Percentiles rank a stretch among this genome's conserved stretches.
phyloP scores from a whole-genome alignment of 1,284 basidiomycete genomes.

The Termitomyces sp. region DNA sequence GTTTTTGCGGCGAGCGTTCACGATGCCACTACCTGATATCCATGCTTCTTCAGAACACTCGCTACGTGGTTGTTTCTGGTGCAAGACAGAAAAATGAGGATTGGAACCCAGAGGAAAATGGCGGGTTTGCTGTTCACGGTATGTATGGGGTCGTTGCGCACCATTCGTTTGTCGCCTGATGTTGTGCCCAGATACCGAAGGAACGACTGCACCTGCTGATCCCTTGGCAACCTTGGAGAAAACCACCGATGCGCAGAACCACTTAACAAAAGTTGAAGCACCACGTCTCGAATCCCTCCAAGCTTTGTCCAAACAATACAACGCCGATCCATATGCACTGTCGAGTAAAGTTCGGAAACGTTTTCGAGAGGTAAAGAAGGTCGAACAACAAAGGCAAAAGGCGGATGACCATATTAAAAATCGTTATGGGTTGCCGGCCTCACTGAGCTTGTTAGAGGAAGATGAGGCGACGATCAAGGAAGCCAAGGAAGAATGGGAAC shows the following conservation, averaged over 20 bases:
- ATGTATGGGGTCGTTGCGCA: slow-evolving; percentile 19
- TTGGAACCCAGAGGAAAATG: slow-evolving; percentile 95
- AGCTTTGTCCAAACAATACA: slow-evolving; percentile 65
- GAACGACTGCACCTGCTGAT: slow-evolving; percentile 59
- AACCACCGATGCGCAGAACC: slow-evolving; percentile 71
- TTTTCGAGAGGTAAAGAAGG: slow-evolving; percentile 84
- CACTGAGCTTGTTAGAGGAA: slow-evolving; percentile 55
- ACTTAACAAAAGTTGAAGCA: slow-evolving; percentile 64
- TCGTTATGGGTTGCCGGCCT: slow-evolving; percentile 69
- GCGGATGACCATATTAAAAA: slow-evolving; percentile 67
- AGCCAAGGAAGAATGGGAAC: slow-evolving; percentile 61
- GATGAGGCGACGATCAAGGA: slow-evolving; percentile 49
- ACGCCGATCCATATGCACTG: slow-evolving; percentile 79
- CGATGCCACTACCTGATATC: no score
- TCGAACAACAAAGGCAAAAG: slow-evolving; percentile 59
- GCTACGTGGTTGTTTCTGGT: slow-evolving; percentile 89
- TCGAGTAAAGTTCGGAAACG: slow-evolving; percentile 71
- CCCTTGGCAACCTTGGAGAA: slow-evolving; percentile 88
- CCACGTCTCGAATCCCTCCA: slow-evolving; percentile 79
- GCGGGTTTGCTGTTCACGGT: slow-evolving; percentile 88
- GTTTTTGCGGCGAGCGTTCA: neutral
- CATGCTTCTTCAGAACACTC: slow-evolving; percentile 66
- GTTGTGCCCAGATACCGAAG: slow-evolving; percentile 55
- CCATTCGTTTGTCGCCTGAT: slow-evolving; percentile 1
- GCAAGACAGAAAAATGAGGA: slow-evolving; percentile 90